A percentile compares a stretch with the other conserved stretches of the same genome.
Evolutionary conservation across 176 grass and related monocot species (phyloP).

Genomic region (Pontederia paniculata): DNA sequence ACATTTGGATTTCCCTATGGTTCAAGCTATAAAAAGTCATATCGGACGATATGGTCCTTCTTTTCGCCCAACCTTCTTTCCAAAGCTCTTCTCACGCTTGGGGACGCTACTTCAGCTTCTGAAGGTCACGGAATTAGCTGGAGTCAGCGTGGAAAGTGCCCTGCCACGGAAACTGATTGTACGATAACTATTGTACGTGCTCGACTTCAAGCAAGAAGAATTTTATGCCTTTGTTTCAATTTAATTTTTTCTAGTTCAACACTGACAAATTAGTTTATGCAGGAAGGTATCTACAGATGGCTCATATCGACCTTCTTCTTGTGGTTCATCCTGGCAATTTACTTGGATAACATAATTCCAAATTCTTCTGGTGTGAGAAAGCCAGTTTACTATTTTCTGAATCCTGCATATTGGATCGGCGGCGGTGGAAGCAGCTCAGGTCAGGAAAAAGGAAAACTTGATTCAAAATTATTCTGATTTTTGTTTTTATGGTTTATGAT

Average conservation of each 20-base stretch:
- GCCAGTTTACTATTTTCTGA: conserved; percentile 85
- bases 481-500: not conserved
- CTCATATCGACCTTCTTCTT: conserved; percentile 88
- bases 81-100: conserved; percentile 70
- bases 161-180: conserved; percentile 47
- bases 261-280: conserved; percentile 16
- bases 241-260: conserved; percentile 15
- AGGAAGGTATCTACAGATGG: conserved; percentile 88
- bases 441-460: conserved; percentile 38
- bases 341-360: conserved; percentile 92
- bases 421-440: conserved; percentile 53
- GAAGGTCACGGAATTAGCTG: conserved; percentile 83
- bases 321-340: conserved; percentile 86
- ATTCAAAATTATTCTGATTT: not conserved
- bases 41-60: conserved; percentile 66
- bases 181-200: conserved; percentile 71
- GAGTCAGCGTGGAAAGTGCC: conserved; percentile 42
- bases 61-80: conserved; percentile 89
- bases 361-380: conserved; percentile 86
- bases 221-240: not conserved
- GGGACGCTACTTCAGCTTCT: conserved; percentile 67
- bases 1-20: conserved; percentile 73
- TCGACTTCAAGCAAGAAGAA: conserved; percentile 7
- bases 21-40: conserved; percentile 27
- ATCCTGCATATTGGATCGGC: conserved; percentile 91